These are phyloP conservation scores for Leptographium procerum DNA, from an alignment of 2,329 filamentous ascomycete species.

Conservation along the genomic window DNA sequence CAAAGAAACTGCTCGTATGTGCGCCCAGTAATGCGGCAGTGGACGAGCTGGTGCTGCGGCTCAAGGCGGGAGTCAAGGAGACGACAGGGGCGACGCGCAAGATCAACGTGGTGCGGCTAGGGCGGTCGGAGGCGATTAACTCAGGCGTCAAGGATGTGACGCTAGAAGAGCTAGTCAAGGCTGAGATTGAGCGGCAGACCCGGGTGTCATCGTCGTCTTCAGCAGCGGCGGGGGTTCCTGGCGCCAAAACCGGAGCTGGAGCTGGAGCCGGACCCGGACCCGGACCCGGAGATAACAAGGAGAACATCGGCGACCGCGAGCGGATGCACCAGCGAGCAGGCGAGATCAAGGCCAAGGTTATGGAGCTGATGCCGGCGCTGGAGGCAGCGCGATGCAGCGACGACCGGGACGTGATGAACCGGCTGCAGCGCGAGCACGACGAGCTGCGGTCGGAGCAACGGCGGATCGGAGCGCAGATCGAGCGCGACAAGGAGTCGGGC, in stretches of 20 bases:
- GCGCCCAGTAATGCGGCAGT: slow-evolving; percentile 98
- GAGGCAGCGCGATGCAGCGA: slow-evolving; percentile 51
- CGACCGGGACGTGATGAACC: slow-evolving; percentile 34
- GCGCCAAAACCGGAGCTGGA: neutral
- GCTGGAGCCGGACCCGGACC: neutral
- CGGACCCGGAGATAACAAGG: neutral
- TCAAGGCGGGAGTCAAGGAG: slow-evolving; percentile 79
- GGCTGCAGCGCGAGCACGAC: slow-evolving; percentile 66
- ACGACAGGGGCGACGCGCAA: slow-evolving; percentile 59
- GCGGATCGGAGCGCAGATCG: slow-evolving; percentile 76
- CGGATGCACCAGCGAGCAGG: slow-evolving; percentile 52
- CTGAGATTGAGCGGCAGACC: slow-evolving; percentile 37
- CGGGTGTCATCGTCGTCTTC: neutral
- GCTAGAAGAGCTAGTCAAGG: slow-evolving; percentile 79
- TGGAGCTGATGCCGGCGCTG: slow-evolving; percentile 57
- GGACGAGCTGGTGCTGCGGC: slow-evolving; percentile 84
- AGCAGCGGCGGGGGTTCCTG: too few relatives aligned
- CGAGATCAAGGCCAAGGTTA: slow-evolving; percentile 65
- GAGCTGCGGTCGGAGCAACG: slow-evolving; percentile 53
- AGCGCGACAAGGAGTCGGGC: slow-evolving; percentile 75
- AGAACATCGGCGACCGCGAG: slow-evolving; percentile 42
- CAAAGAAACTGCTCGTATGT: slow-evolving; percentile 88
- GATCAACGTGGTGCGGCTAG: slow-evolving; percentile 80
- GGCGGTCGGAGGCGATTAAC: slow-evolving; percentile 87
- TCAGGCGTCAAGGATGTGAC: slow-evolving; percentile 80